phyloP scores from a whole-genome alignment of 2,329 filamentous ascomycete genomes.

The Huntiella omanensis region DNA sequence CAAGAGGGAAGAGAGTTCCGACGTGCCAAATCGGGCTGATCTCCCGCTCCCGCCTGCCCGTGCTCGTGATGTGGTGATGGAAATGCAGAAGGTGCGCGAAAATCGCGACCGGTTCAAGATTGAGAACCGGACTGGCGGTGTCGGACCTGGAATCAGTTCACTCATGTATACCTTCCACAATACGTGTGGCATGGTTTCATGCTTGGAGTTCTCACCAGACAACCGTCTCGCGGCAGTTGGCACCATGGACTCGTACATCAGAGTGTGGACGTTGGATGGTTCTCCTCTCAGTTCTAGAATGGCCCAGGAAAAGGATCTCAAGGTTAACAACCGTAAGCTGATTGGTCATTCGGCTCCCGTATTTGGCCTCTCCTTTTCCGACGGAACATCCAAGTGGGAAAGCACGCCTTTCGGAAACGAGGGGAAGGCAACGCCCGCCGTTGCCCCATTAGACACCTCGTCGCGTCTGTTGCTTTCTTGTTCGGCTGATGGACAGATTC shows the following conservation, averaged over 20 bases:
- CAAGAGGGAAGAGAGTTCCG: conserved; percentile 76
- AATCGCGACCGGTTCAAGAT: conserved; percentile 84
- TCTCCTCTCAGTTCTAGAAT: conserved; percentile 55
- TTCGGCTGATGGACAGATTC: conserved; percentile 71
- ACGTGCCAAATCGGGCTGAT: conserved; percentile 58
- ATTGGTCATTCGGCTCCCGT: conserved; percentile 84
- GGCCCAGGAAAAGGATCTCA: conserved; percentile 35
- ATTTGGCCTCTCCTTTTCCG: conserved; percentile 75
- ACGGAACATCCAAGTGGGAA: conserved; percentile 37
- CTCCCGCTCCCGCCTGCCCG: conserved; percentile 76
- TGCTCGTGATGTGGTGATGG: conserved; percentile 77
- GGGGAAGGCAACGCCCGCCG: conserved; percentile 19
- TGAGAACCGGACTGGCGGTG: conserved; percentile 63
- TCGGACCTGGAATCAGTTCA: conserved; percentile 67
- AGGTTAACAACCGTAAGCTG: conserved; percentile 48
- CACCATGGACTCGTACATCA: conserved; percentile 86
- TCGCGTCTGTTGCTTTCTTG: conserved; percentile 70
- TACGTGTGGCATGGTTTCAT: conserved; percentile 81
- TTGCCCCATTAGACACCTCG: conserved; percentile 27
- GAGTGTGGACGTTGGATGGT: conserved; percentile 81
- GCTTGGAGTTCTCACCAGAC: conserved; percentile 88
- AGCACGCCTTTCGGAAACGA: conserved; percentile 32
- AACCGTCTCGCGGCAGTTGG: conserved; percentile 72
- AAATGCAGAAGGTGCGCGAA: conserved; percentile 85
- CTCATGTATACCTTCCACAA: conserved; percentile 99